phyloP scores from a whole-genome alignment of 169 alveolate genomes.

The Plasmodium relictum region DNA sequence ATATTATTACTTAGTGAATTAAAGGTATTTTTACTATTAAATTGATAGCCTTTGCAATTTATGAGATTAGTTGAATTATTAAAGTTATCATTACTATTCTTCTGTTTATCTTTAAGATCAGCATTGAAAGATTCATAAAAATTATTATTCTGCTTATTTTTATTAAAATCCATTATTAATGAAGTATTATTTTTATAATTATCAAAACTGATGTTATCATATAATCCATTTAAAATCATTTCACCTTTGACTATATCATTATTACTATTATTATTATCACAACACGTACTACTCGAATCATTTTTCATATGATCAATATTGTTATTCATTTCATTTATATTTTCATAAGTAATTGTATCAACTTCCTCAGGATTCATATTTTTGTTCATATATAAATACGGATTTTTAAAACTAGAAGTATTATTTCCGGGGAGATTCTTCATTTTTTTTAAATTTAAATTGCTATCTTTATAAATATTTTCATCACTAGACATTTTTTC shows the following conservation, averaged over 20 bases:
- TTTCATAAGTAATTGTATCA: conserved; percentile 7
- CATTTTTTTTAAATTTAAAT: conserved; percentile 5
- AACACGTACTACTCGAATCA: conserved; percentile 18
- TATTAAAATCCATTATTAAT: background rate
- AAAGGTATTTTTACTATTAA: background rate
- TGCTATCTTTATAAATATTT: conserved; percentile 9
- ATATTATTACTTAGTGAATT: background rate
- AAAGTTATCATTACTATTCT: background rate
- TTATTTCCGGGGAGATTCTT: conserved; percentile 1
- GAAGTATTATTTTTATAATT: conserved; percentile 12
- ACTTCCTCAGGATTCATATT: conserved; percentile 5
- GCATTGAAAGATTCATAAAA: background rate
- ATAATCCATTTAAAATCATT: conserved; percentile 12
- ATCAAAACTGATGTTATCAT: conserved; percentile 8
- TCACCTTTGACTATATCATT: conserved; percentile 9
- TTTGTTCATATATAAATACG: conserved; percentile 7
- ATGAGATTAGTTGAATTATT: conserved; percentile 11
- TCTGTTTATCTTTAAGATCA: background rate
- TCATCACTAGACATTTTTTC: background rate
- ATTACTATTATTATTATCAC: conserved; percentile 6
- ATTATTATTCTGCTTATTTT: background rate
- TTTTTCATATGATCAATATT: background rate
- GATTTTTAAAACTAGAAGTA: background rate
- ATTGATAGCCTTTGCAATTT: background rate
- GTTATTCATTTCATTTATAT: conserved; percentile 1